Evolutionary conservation across 108 stramenopile species (phyloP), one percentile per base, ranked within the genome.

Genomic region (Pseudonitzschia multiseries): DNA sequence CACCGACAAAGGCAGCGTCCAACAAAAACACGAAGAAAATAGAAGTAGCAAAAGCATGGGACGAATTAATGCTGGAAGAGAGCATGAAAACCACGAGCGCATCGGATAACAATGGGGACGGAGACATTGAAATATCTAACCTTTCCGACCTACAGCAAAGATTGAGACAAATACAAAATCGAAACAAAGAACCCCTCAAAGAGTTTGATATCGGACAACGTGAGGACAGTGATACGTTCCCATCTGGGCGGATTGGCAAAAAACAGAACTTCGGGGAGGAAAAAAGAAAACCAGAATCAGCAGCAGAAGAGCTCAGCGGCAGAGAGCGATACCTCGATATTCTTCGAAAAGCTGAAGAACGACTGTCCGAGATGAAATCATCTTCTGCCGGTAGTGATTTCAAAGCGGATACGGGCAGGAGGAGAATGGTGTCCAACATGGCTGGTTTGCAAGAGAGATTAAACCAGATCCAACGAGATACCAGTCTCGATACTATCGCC

Each of bases 61-160:
- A 62, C 61, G 61, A 62, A n/a, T 8, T 14, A 33, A 21, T 62
- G 33, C 8, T 62, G 15, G 61, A 42, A 40, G 32, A 28, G 61
- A 33, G 29, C 29, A 15, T 17, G 14, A 28, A 33, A n/a, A 62
- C 20, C 29, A 17, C 15, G 33, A 33, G 29, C 54, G 54, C 24
- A 56, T 26, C 54, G 22, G 54, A 56, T 24, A 26, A 22, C 24
- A 41, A 40, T 8, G 18, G 40, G 12, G 26, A 59, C 4, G 57
- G 6, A 59, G 26, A 27, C 9, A 33, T 12, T 21, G 3, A 3
- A 29, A 62, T 62, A 62, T 62, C 61, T 33, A 62, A 62, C 29
- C 61, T 62, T 33, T 62, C 61, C 61, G 61, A 40, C 32, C 61
- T 62, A 18, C 61, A 62, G 40, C 29, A 62, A 33, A 62, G 20